Evolutionary conservation across 768 basidiomycete genomes (phyloP).

Genomic region (Pleurotus giganteus): DNA sequence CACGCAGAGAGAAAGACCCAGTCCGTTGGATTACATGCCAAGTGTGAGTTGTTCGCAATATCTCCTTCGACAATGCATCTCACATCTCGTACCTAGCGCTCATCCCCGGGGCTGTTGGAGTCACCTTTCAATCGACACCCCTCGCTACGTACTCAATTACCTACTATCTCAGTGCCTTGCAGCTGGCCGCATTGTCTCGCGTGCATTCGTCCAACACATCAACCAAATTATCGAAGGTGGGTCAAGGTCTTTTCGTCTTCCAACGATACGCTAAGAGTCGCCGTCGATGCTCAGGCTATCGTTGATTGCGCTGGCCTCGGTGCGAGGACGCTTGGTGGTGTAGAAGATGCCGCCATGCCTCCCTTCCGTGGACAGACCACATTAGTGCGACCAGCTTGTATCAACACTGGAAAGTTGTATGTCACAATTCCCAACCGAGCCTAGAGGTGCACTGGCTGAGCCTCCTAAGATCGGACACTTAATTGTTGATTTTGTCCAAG

Average conservation of each 20-base stretch:
- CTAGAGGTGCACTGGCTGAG: no score
- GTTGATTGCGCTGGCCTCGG: constrained; percentile 74
- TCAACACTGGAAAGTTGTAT: constrained; percentile 59
- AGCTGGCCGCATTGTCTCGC: constrained; percentile 57
- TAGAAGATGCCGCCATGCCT: constrained; percentile 71
- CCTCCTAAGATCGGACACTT: no score
- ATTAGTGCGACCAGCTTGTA: constrained; percentile 64
- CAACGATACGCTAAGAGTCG: constrained; percentile 20
- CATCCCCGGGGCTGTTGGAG: constrained; percentile 34
- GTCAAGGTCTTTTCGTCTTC: constrained; percentile 29
- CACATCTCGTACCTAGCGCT: constrained; percentile 29
- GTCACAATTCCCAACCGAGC: no score
- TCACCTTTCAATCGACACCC: constrained; percentile 67
- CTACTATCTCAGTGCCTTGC: constrained; percentile 64
- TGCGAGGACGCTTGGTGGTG: constrained; percentile 71
- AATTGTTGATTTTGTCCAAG: no score
- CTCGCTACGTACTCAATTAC: constrained; percentile 70
- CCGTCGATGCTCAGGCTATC: constrained; percentile 52
- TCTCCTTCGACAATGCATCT: background rate
- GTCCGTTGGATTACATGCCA: constrained; percentile 52
- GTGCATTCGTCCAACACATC: constrained; percentile 64
- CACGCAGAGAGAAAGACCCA: constrained; percentile 33
- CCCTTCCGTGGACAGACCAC: constrained; percentile 87
- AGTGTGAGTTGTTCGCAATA: constrained; percentile 47
- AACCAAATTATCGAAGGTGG: constrained; percentile 70